Conservation (phyloP, 2,329 filamentous ascomycete species). For the Botrytis byssoidea region DNA sequence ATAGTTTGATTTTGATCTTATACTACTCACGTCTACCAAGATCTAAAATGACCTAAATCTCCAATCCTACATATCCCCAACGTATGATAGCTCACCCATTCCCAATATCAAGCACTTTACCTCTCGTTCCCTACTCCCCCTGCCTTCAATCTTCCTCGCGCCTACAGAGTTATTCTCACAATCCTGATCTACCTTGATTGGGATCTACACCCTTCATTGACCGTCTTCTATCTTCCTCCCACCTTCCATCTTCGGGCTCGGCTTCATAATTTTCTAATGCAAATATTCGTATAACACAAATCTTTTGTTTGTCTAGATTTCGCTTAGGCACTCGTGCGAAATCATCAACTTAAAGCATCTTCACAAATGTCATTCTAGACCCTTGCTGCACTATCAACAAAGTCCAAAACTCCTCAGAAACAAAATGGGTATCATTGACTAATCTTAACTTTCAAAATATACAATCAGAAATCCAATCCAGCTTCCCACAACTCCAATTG, state of each 20-base stretch:
- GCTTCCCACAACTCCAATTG: constrained; percentile 90
- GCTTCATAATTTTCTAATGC: background rate
- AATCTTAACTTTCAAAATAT: constrained; percentile 60
- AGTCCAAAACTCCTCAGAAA: constrained; percentile 7
- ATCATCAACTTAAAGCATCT: background rate
- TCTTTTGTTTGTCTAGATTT: background rate
- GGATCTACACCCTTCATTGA: background rate
- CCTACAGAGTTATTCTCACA: background rate
- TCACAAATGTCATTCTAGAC: background rate
- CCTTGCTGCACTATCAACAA: background rate
- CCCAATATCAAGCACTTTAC: background rate
- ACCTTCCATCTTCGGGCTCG: background rate
- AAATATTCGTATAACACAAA: background rate
- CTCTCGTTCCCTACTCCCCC: background rate
- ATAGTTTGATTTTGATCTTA: background rate
- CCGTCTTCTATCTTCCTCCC: background rate
- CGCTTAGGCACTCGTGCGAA: background rate
- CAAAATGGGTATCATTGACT: constrained; percentile 27
- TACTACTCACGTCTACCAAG: background rate
- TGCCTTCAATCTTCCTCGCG: background rate
- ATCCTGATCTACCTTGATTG: background rate
- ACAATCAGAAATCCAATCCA: constrained; percentile 95
- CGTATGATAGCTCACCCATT: background rate
- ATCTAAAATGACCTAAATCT: background rate
- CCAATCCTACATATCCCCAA: background rate